Conservation (phyloP, 164 flowering plant species). For the Platanus orientalis region DNA sequence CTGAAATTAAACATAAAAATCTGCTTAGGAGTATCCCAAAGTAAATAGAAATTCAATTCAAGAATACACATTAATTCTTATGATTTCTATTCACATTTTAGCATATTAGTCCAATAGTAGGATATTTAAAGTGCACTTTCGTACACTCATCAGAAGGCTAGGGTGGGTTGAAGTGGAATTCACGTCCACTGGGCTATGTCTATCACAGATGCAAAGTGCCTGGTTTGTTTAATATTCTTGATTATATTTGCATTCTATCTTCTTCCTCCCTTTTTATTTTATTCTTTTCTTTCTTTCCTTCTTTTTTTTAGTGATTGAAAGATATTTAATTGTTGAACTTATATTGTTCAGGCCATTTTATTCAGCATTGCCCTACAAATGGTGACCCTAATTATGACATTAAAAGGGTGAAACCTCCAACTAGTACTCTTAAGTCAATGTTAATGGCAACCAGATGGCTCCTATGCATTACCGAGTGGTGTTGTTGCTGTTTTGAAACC, state of each 20-base stretch:
- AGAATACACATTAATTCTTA: too few relatives aligned
- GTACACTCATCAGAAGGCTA: too few relatives aligned
- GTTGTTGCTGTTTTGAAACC: conserved; percentile 83
- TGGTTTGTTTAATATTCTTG: conserved; percentile 38
- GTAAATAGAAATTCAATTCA: too few relatives aligned
- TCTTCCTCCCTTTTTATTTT: too few relatives aligned
- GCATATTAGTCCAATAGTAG: too few relatives aligned
- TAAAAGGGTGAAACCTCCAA: conserved; percentile 83
- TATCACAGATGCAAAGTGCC: conserved; percentile 95
- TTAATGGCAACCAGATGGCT: conserved; percentile 88
- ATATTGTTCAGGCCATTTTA: conserved; percentile 69
- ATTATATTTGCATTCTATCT: background rate
- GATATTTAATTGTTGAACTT: too few relatives aligned
- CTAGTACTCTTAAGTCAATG: conserved; percentile 98
- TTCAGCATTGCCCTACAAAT: conserved; percentile 98
- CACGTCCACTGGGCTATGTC: conserved; percentile 87
- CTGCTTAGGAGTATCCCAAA: too few relatives aligned
- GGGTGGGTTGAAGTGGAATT: conserved; percentile 64
- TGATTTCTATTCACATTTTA: too few relatives aligned
- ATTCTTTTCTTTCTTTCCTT: too few relatives aligned
- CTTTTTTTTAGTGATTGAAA: too few relatives aligned
- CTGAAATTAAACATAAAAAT: too few relatives aligned
- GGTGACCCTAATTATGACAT: conserved; percentile 92
- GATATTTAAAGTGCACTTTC: too few relatives aligned
- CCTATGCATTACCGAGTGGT: conserved; percentile 97